Evolutionary conservation across 2,329 filamentous ascomycete species (phyloP), one percentile per base, ranked within the genome.

Genomic region (Elsinoe ampelina): DNA sequence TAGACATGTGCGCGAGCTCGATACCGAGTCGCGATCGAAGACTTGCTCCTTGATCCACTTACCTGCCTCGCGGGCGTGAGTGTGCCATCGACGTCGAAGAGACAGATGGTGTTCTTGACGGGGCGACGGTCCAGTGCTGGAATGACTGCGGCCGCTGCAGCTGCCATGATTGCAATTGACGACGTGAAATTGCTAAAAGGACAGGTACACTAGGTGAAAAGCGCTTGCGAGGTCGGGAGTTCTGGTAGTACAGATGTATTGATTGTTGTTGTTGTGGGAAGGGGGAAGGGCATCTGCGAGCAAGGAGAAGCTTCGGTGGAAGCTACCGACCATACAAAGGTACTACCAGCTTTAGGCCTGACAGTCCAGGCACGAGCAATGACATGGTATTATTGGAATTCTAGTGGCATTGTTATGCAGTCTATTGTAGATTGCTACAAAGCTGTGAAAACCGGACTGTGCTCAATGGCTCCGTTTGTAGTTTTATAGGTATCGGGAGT

Each of bases 61-160:
- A 95, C 88, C 65, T 80, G 79, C 63, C 93, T 84, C 45, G 93
- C 85, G 41, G 84, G 86, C 13, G 90, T 93, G 64, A 98, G 82
- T 30, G 93, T 96, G 68, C 83, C 88, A 71, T 98, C 93, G 59
- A 98, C 93, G 74, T 98, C 93, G 74, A 98, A 98, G 62, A 98
- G 85, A 68, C 83, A 85, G 73, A 98, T 87, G 62, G 92, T 97
- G 79, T 93, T 89, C 77, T 91, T 89, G 72, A 96, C 76, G 42
- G 89, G 88, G 64, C 93, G 89, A 66, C 92, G 79, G 70, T 85
- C 81, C 63, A 97, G 82, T 61, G 89, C 82, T 57, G 90, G 86
- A 73, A 85, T 87, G 56, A 78, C 62, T 58, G 71, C 68, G 58
- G 67, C 71, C 56, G 72, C 73, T 63, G 68, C 65, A 43, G 73